Percentiles rank a stretch among this genome's conserved stretches.
These are phyloP conservation scores for Rutidosis leptorrhynchoides DNA, from an alignment of 129 eudicot genomes.

Conservation along the genomic window DNA sequence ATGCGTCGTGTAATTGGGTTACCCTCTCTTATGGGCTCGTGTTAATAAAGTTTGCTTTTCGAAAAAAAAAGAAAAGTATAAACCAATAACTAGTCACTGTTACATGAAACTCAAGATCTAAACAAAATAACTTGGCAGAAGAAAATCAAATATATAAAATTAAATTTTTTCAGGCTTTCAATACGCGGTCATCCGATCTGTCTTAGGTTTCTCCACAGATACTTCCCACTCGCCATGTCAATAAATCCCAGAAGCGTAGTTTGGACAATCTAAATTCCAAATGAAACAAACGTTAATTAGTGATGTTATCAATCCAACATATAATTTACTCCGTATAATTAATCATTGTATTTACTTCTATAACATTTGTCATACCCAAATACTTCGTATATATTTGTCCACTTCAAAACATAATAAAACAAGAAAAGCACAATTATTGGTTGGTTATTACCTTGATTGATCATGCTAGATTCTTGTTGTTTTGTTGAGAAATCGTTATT, in stretches of 20 bases:
- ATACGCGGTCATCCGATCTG: slow-evolving; percentile 36
- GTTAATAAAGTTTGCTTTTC: too few relatives aligned
- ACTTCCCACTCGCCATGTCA: slow-evolving; percentile 86
- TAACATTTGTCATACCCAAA: background rate
- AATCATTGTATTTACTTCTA: background rate
- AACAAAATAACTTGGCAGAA: background rate
- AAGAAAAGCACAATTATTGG: background rate
- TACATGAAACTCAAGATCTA: background rate
- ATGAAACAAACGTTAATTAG: background rate
- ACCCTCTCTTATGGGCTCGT: too few relatives aligned
- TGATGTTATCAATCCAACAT: background rate
- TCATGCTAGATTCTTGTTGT: slow-evolving; percentile 22
- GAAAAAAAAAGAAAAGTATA: too few relatives aligned
- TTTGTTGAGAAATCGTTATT: slow-evolving; percentile 37
- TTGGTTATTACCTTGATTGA: slow-evolving; percentile 38
- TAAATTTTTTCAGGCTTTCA: background rate
- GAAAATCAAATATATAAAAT: background rate
- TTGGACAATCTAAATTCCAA: slow-evolving; percentile 44
- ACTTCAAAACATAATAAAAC: background rate
- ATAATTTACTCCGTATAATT: too few relatives aligned
- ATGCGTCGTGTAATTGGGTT: too few relatives aligned
- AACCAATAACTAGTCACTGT: background rate
- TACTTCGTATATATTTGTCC: background rate
- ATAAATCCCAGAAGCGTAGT: slow-evolving; percentile 69
- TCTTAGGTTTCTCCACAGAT: slow-evolving; percentile 66